Evolutionary conservation across 306 rosid species (phyloP), one percentile per base, ranked within the genome.

Genomic region (Carpinus viminea): DNA sequence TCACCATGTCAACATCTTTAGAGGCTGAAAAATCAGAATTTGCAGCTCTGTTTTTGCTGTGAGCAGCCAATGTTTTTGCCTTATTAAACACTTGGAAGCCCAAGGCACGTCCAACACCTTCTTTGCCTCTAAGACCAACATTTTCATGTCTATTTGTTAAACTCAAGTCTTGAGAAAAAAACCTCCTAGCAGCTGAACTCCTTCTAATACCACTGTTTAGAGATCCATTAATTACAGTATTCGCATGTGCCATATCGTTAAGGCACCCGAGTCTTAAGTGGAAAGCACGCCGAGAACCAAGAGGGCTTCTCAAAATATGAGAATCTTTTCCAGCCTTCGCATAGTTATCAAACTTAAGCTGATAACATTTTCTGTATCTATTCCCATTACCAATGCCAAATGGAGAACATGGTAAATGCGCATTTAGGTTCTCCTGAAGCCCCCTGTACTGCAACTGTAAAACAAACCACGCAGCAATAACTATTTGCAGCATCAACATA

Each of bases 371-470:
- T 12, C 72, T 76, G 65, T 69, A 84, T 59, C 60, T 84, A 45
- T 79, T 53, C 17, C 75, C n/a, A 18, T 65, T 70, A 34, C 82
- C 47, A 4, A 83, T 36, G 76, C 74, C 45, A 72, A 73, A 79
- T 4, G 83, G 56, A 18, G 81, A 71, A 65, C 59, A 68, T 2
- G 86, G 89, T 43, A 80, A 74, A 80, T 60, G 78, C 41, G 77
- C 46, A 41, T 57, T 76, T 3, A 84, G 77, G 31, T 75, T 82
- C 56, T 34, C 78, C 62, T 86, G 86, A 73, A 88, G 80, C 31
- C 74, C 85, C 76, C 78, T 87, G 78, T 86, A 80, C 80, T 92
- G 98, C 84, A 91, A 61, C 91, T 88, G 90, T 53, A 60, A 75
- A 64, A 75, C 48, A 60, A 12, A 28, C 53, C 31, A 76, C 20